These are phyloP conservation scores for Populus euphratica DNA, from an alignment of 345 rosid genomes.

Conservation along the genomic window DNA sequence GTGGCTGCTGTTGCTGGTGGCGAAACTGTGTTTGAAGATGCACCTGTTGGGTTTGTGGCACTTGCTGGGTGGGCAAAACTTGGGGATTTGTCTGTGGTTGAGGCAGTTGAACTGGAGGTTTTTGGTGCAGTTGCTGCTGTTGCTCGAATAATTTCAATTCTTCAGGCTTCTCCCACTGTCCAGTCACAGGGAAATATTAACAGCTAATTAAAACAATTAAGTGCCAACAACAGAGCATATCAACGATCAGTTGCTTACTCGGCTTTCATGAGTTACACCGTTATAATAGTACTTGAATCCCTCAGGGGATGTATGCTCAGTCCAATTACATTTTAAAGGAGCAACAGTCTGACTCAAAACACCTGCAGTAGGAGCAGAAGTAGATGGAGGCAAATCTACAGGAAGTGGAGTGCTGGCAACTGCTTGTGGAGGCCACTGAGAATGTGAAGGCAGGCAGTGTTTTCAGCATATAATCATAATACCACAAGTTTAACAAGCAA, in stretches of 20 bases:
- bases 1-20: conserved; percentile 56
- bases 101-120: conserved; percentile 48
- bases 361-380: conserved; percentile 37
- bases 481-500: background rate
- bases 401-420: conserved; percentile 39
- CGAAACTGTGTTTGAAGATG: conserved; percentile 53
- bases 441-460: conserved; percentile 17
- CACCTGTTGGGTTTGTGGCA: conserved; percentile 56
- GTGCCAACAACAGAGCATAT: conserved; percentile 2
- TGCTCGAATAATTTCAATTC: conserved; percentile 55
- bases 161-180: conserved; percentile 96
- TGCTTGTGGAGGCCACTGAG: conserved; percentile 56
- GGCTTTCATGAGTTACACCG: conserved; percentile 75
- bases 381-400: conserved; percentile 44
- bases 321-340: conserved; percentile 73
- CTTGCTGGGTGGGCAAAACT: conserved; percentile 45
- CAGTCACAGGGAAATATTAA: conserved; percentile 13
- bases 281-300: conserved; percentile 95
- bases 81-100: conserved; percentile 51
- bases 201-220: conserved; percentile 6
- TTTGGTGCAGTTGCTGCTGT: conserved; percentile 51
- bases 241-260: conserved; percentile 46
- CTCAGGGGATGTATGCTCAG: conserved; percentile 96
- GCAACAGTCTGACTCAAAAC: conserved; percentile 31
- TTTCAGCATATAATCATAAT: conserved; percentile 6